A percentile compares a stretch with the other conserved stretches of the same genome.
These are phyloP conservation scores for Scutellaria minor DNA, from an alignment of 257 asterid genomes.

Conservation along the genomic window DNA sequence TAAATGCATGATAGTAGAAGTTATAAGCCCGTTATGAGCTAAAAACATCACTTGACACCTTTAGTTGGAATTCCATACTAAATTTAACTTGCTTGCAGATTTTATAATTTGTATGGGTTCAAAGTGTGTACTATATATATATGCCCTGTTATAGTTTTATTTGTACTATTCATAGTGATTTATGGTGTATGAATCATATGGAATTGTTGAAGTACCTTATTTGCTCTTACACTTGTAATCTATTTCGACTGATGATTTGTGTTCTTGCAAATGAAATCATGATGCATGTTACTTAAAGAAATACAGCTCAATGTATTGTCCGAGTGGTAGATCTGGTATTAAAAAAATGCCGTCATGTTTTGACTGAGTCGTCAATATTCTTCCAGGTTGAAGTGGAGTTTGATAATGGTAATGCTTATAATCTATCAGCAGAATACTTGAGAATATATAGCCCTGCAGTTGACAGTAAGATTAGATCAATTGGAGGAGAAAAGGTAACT, in stretches of 20 bases:
- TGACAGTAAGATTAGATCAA: conserved; percentile 74
- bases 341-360: not conserved
- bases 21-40: not conserved
- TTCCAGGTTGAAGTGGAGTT: conserved; percentile 78
- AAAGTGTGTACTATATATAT: not conserved
- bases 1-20: not conserved
- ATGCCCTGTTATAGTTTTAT: not conserved
- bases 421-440: conserved; percentile 80
- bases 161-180: not conserved
- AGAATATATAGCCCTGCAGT: conserved; percentile 83
- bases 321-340: conserved; percentile 1
- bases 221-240: not conserved
- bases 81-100: not conserved
- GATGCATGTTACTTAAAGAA: not conserved
- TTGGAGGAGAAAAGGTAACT: conserved; percentile 80
- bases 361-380: conserved; percentile 14
- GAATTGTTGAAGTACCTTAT: not conserved
- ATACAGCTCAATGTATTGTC: not conserved
- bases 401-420: conserved; percentile 52
- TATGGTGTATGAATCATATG: conserved; percentile 6
- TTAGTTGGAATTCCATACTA: not conserved
- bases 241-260: not conserved
- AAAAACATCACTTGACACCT: not conserved
- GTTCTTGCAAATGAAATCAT: conserved; percentile 11
- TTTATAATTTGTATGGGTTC: not conserved